phyloP scores from a whole-genome alignment of 2,329 filamentous ascomycete species.

The Curvularia sp. region DNA sequence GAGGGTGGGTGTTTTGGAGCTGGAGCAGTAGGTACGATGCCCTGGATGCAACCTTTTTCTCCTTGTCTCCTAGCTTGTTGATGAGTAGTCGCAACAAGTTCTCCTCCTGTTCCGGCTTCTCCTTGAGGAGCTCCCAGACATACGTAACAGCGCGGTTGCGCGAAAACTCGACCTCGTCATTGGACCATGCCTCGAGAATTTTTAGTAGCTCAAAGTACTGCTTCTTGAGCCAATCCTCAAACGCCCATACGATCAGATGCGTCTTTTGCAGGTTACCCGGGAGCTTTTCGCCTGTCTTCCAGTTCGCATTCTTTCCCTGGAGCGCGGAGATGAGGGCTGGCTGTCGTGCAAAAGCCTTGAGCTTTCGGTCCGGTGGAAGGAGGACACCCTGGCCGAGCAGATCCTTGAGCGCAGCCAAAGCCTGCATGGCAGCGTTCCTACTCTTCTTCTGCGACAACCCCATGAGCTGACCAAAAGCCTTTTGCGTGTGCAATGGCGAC shows the following conservation, averaged over 20 bases:
- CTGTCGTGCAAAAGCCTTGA: constrained; percentile 81
- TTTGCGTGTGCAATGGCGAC: constrained; percentile 90
- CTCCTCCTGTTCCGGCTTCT: constrained; percentile 96
- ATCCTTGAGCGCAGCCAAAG: constrained; percentile 93
- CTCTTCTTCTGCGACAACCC: constrained; percentile 89
- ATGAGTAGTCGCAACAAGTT: constrained; percentile 90
- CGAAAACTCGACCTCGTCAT: constrained; percentile 94
- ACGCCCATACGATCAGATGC: constrained; percentile 87
- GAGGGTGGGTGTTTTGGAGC: constrained; percentile 83
- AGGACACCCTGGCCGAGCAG: constrained; percentile 87
- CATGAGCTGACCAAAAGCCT: constrained; percentile 85
- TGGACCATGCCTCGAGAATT: constrained; percentile 89
- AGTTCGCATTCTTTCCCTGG: constrained; percentile 66
- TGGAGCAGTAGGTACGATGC: constrained; percentile 94
- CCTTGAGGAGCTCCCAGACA: constrained; percentile 87
- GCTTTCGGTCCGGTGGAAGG: constrained; percentile 79
- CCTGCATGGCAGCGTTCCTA: constrained; percentile 88
- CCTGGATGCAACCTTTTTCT: constrained; percentile 93
- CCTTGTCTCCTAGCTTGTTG: constrained; percentile 94
- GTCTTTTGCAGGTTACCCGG: constrained; percentile 75
- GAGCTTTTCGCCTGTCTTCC: constrained; percentile 73
- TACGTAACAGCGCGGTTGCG: constrained; percentile 87
- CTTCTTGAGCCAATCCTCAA: constrained; percentile 93
- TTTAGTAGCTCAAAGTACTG: constrained; percentile 94
- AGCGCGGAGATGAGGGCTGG: constrained; percentile 76